Evolutionary conservation across 345 rosid species (phyloP), one percentile per base, ranked within the genome.

Genomic region (Salix exigua): DNA sequence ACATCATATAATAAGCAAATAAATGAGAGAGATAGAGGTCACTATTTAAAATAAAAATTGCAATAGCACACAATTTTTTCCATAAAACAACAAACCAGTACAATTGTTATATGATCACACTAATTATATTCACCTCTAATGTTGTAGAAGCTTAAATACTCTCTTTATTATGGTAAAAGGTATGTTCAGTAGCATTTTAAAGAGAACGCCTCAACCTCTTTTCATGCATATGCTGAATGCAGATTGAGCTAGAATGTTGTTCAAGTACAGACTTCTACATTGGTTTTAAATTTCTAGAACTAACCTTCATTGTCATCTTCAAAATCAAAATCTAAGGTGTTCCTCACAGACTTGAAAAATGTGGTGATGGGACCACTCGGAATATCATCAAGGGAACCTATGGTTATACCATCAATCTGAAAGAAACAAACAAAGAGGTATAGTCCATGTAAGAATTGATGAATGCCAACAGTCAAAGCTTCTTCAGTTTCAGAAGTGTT

Each of bases 241-340:
- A 31, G 44, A 58, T 21, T 18, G 28, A 66, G 7, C 5, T 37
- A 37, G 50, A 6, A 7, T 28, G 40, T 10, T 16, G 33, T 12
- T 8, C 31, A 30, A 30, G 42, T 10, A 26, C 38, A 75, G 53
- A 62, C 35, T 48, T 53, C 6, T 28, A 18, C 26, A 18, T 7
- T 38, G 40, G 66, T 66, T 66, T 53, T 64, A 51, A 77, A 48
- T 61, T 75, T 50, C 16, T 44, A n/a, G 65, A 55, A 82, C 83
- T 82, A 78, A 95, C 99, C 97, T 91, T 90, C 97, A 79, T 89
- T 88, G 42, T 88, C 94, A 85, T 89, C 97, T 76, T 91, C 97
- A 84, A 91, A 95, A 86, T 95, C 99, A 83, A 95, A 95, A 87
- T 95, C 99, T 79, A 93, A 82, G 67, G 99, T 88, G 75, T 88